phyloP scores from a whole-genome alignment of 768 basidiomycete species.

The Lanmaoa pseudosensibilis region DNA sequence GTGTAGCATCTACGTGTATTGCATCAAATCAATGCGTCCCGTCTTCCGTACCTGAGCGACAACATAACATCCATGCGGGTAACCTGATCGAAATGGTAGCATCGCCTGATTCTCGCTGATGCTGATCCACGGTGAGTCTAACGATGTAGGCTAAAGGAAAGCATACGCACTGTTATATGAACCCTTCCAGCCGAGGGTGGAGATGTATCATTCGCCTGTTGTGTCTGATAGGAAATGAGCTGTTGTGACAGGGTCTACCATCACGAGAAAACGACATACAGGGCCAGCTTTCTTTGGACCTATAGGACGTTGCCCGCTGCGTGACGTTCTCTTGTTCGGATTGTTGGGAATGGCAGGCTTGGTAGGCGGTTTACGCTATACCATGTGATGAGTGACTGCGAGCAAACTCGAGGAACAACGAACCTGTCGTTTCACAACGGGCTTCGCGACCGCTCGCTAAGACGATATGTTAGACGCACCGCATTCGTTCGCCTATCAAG shows the following conservation, averaged over 20 bases:
- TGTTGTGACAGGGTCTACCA: too few relatives aligned
- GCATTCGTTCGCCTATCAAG: background rate
- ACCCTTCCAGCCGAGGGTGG: background rate
- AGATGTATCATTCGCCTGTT: background rate
- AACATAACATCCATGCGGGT: constrained; percentile 3
- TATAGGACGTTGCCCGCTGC: background rate
- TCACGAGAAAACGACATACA: background rate
- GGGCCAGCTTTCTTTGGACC: background rate
- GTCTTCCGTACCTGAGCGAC: background rate
- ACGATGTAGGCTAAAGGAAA: too few relatives aligned
- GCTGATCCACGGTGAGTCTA: background rate
- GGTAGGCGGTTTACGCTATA: background rate
- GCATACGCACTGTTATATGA: background rate
- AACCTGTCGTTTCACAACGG: background rate
- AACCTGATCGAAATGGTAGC: background rate
- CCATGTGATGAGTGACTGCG: background rate
- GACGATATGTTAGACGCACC: background rate
- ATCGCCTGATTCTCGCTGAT: background rate
- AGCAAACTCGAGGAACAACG: background rate
- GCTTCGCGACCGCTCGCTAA: background rate
- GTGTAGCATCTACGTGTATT: background rate
- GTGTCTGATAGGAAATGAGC: background rate
- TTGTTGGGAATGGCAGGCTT: background rate
- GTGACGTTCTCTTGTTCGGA: background rate
- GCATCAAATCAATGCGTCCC: background rate